Evolutionary conservation across 1,139 yeast species (phyloP).

Genomic region (Pichia kudriavzevii): DNA sequence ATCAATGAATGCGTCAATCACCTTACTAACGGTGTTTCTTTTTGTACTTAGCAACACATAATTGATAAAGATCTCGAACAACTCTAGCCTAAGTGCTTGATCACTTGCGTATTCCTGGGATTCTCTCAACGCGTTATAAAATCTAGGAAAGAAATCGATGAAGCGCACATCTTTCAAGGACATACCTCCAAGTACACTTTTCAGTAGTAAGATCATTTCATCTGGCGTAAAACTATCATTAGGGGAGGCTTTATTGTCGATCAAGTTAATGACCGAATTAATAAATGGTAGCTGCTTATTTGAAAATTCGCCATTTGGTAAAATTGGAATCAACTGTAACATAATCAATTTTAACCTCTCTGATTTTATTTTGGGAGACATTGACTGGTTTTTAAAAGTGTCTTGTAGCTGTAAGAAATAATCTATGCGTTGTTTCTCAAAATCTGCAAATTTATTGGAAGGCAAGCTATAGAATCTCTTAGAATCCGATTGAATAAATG

Average conservation of each 20-base stretch:
- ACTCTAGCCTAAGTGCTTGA: conserved; percentile 19
- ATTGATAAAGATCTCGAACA: conserved; percentile 28
- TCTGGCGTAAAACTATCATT: conserved; percentile 18
- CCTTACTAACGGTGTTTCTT: conserved; percentile 17
- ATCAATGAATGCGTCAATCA: conserved; percentile 23
- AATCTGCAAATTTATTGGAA: conserved; percentile 16
- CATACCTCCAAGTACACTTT: conserved; percentile 24
- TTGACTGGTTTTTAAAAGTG: conserved; percentile 19
- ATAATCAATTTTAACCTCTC: conserved; percentile 18
- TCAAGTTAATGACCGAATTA: conserved; percentile 23
- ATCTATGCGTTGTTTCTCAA: conserved; percentile 15
- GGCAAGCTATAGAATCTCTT: conserved; percentile 6
- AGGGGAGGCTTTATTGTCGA: conserved; percentile 23
- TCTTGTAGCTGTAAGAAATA: conserved; percentile 20
- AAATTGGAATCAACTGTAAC: conserved; percentile 15
- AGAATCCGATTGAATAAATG: not conserved
- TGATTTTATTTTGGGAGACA: conserved; percentile 24
- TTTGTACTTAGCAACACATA: conserved; percentile 26
- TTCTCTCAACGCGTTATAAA: conserved; percentile 25
- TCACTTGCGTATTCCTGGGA: conserved; percentile 19
- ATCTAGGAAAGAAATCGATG: conserved; percentile 28
- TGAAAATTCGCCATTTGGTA: conserved; percentile 20
- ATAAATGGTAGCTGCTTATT: conserved; percentile 23
- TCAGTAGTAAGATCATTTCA: conserved; percentile 22
- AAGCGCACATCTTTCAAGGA: conserved; percentile 23